Percentiles rank a stretch among this genome's conserved stretches.
Evolutionary conservation across 495 filamentous ascomycete genomes (phyloP).

Genomic region (Xeromyces bisporus): DNA sequence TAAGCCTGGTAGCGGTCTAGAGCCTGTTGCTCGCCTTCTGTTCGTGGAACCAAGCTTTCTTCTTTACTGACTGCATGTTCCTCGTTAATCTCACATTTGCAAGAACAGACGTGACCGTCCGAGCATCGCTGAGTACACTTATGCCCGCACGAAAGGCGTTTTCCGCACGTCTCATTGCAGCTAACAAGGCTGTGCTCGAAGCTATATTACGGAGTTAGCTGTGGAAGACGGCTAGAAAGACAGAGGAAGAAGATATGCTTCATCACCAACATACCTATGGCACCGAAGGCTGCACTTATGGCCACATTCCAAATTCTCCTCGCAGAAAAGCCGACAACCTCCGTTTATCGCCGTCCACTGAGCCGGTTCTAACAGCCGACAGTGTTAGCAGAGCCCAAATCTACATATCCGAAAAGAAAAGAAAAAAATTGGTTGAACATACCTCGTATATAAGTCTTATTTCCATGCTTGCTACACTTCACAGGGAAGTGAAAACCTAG

Average conservation of each 20-base stretch:
- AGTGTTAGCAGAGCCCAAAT: background rate
- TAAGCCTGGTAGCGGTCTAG: slow-evolving; percentile 8
- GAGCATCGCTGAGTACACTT: slow-evolving; percentile 10
- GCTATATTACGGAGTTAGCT: too few relatives aligned
- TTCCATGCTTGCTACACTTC: slow-evolving; percentile 23
- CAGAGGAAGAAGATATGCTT: background rate
- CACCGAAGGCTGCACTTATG: slow-evolving; percentile 23
- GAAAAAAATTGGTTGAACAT: too few relatives aligned
- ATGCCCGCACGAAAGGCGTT: slow-evolving; percentile 17
- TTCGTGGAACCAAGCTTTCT: background rate
- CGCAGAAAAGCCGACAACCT: slow-evolving; percentile 27
- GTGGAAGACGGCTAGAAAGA: too few relatives aligned
- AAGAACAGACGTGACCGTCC: slow-evolving; percentile 4
- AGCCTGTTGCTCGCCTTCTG: background rate
- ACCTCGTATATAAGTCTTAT: slow-evolving; percentile 16
- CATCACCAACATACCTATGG: slow-evolving; percentile 16
- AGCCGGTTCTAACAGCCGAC: background rate
- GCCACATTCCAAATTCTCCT: slow-evolving; percentile 18
- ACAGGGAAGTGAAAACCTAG: slow-evolving; percentile 23
- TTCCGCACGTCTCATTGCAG: slow-evolving; percentile 15
- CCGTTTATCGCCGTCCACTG: slow-evolving; percentile 1
- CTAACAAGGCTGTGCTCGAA: slow-evolving; percentile 14
- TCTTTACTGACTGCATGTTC: background rate
- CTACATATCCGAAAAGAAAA: too few relatives aligned
- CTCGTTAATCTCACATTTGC: slow-evolving; percentile 3